A percentile compares a stretch with the other conserved stretches of the same genome.
phyloP scores from a whole-genome alignment of 2,329 filamentous ascomycete species.

The Fusarium gaditjirri region DNA sequence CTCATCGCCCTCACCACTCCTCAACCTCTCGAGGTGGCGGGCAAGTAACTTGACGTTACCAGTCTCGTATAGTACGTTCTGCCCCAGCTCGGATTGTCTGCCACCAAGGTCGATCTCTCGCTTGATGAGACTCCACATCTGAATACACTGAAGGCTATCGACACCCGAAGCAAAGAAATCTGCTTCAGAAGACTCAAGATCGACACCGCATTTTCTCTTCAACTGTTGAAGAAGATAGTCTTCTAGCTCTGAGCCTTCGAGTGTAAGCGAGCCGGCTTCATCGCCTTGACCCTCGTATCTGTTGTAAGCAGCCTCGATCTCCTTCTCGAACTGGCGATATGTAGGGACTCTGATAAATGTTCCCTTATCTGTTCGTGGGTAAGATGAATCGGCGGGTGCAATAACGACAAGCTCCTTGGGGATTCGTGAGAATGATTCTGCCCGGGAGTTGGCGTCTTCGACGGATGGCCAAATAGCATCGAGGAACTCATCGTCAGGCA shows the following conservation, averaged over 20 bases:
- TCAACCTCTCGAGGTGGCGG: conserved; percentile 39
- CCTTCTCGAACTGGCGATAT: conserved; percentile 56
- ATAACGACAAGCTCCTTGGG: conserved; percentile 63
- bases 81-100: conserved; percentile 53
- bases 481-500: conserved; percentile 58
- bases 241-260: conserved; percentile 43
- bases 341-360: conserved; percentile 63
- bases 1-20: conserved; percentile 21
- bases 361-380: conserved; percentile 64
- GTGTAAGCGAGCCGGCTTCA: neutral
- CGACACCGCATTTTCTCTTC: conserved; percentile 47
- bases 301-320: conserved; percentile 56
- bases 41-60: conserved; percentile 41
- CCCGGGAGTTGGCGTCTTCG: conserved; percentile 59
- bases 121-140: conserved; percentile 63
- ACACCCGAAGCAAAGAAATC: conserved; percentile 70
- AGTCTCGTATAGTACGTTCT: conserved; percentile 70
- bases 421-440: conserved; percentile 64
- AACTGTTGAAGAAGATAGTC: conserved; percentile 39
- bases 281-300: conserved; percentile 24
- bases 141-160: conserved; percentile 68
- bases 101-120: conserved; percentile 61
- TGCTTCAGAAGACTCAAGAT: conserved; percentile 7
- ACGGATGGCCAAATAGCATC: conserved; percentile 61
- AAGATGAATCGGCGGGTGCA: conserved; percentile 55